Base-by-base conservation (phyloP, 257 asterid genomes). In the Capsicum pubescens region DNA sequence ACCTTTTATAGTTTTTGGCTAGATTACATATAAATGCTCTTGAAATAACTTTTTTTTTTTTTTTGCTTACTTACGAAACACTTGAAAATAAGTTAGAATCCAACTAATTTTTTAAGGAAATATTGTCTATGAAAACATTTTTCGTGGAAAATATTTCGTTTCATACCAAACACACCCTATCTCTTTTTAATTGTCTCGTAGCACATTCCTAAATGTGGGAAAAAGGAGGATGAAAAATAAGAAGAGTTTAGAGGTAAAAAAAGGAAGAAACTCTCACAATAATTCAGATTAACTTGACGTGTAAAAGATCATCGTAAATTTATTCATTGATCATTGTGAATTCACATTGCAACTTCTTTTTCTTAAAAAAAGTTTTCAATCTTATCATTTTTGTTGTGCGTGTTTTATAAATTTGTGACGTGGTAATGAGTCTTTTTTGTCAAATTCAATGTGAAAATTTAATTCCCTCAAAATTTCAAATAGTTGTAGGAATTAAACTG, bases 321-420 rank as follows among this genome's bases (percentile, higher is more conserved):
- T 54, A 74, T 74, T 50, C 12, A 50, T 12, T 50, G 81, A 74
- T 74, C 19, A 26, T 21, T 76, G 9, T 52, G 81, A 76, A 76
- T 76, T 76, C 81, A 76, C 63, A 76, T 76, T 76, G 13, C 81
- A 76, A 26, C 21, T 21, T 13, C 46, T 10, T 19, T 9, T 76
- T 52, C 2, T 39, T 39, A 26, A 26, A 26, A 26, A 26, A 26
- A 26, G 32, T 72, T 48, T 12, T 68, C 55, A 52, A 21, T 76
- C 61, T 26, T 72, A 48, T 72, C 60, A 7, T 11, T 72, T 72
- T 48, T 72, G 44, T 19, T 72, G 60, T 3, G 42, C 2, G 19
- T 48, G 19, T 0, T 19, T 48, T n/a, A 10, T 48, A 72, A 72
- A 48, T 48, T 72, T 48, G 16, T 46, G n/a, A 12, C 58, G 6